Percentiles rank a stretch among this genome's conserved stretches.
Conservation (phyloP, 1,284 basidiomycete species). For the Sphaerobolus stellatus region DNA sequence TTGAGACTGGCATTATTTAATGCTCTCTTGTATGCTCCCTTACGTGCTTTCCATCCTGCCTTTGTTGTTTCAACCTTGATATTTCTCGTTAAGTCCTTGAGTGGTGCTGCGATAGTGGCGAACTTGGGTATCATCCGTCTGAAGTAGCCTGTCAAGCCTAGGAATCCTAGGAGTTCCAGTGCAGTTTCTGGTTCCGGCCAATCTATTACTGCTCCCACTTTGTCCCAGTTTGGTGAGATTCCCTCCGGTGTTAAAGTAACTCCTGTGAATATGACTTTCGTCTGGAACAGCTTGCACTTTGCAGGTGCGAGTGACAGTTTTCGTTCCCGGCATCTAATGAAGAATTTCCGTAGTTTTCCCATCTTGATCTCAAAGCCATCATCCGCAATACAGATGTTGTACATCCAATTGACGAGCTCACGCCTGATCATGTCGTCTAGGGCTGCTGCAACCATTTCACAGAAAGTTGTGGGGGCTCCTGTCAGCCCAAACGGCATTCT, state of each 20-base stretch:
- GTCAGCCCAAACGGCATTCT: conserved; percentile 44
- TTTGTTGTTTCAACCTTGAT: conserved; percentile 14
- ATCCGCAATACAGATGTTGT: conserved; percentile 29
- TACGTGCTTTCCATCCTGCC: background rate
- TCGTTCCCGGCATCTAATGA: conserved; percentile 17
- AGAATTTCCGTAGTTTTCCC: conserved; percentile 20
- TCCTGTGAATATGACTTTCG: conserved; percentile 34
- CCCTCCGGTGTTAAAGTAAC: conserved; percentile 29
- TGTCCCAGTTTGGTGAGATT: conserved; percentile 30
- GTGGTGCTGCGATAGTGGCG: conserved; percentile 28
- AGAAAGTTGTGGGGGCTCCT: conserved; percentile 40
- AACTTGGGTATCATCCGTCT: conserved; percentile 30
- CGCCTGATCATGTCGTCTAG: conserved; percentile 33
- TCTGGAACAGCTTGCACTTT: conserved; percentile 34
- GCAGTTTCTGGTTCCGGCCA: conserved; percentile 32
- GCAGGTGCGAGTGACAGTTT: conserved; percentile 31
- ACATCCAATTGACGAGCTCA: conserved; percentile 33
- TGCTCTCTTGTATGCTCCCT: conserved; percentile 13
- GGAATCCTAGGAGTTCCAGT: conserved; percentile 25
- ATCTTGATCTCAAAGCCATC: conserved; percentile 28
- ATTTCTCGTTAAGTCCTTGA: conserved; percentile 27
- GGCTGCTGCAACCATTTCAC: conserved; percentile 28
- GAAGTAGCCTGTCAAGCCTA: conserved; percentile 30
- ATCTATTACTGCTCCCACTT: conserved; percentile 35
- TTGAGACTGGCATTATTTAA: conserved; percentile 5